Evolutionary conservation across 352 stramenopile genomes (phyloP).

Genomic region (Thalassiosira hispida): DNA sequence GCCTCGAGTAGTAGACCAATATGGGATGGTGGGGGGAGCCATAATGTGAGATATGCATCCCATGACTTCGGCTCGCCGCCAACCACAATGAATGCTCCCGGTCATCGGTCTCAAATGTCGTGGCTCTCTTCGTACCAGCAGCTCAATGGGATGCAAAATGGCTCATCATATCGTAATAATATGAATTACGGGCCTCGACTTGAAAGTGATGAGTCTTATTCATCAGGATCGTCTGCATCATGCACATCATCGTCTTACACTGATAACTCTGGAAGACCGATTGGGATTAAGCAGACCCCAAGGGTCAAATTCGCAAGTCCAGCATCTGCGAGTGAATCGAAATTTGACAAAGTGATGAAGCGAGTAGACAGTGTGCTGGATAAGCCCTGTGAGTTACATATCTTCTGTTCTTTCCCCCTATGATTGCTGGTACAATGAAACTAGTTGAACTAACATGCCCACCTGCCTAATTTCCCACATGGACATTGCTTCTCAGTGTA

Average conservation of each 20-base stretch:
- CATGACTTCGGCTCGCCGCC: background rate
- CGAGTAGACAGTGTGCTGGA: slow-evolving; percentile 38
- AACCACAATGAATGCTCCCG: background rate
- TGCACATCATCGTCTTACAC: slow-evolving; percentile 18
- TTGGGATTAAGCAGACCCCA: background rate
- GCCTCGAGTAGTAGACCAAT: background rate
- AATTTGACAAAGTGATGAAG: slow-evolving; percentile 49
- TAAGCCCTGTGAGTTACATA: slow-evolving; percentile 24
- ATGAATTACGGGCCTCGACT: background rate
- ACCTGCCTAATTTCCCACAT: no score
- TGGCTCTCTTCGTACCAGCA: slow-evolving; percentile 6
- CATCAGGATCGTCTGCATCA: slow-evolving; percentile 25
- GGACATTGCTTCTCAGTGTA: slow-evolving; percentile 26
- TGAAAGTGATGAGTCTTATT: slow-evolving; percentile 17
- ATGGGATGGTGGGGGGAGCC: background rate
- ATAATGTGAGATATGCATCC: slow-evolving; percentile 1
- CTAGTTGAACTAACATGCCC: slow-evolving; percentile 26
- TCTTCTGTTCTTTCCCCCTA: slow-evolving; percentile 6
- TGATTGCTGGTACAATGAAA: slow-evolving; percentile 10
- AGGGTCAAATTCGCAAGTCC: slow-evolving; percentile 15
- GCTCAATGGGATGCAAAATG: background rate
- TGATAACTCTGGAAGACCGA: slow-evolving; percentile 9
- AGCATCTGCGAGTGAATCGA: slow-evolving; percentile 23
- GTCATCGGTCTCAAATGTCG: background rate
- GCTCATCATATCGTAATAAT: background rate